These are phyloP conservation scores for Exophiala xenobiotica DNA, from an alignment of 2,329 filamentous ascomycete genomes.

Conservation along the genomic window DNA sequence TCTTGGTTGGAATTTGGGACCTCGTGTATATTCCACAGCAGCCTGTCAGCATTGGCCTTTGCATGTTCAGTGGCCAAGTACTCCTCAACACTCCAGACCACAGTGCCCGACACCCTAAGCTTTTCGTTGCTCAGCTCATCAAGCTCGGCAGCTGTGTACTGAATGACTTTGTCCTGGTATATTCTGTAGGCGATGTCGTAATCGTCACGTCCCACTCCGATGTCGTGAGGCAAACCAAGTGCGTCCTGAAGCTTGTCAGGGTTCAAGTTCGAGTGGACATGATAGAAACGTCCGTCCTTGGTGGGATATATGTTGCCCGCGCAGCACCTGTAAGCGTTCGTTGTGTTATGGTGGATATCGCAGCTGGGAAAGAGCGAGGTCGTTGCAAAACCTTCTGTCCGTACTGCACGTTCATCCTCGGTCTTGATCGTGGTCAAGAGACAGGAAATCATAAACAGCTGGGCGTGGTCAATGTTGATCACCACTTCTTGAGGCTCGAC, in stretches of 20 bases:
- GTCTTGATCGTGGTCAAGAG: conserved; percentile 37
- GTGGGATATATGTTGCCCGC: conserved; percentile 51
- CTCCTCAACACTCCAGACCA: conserved; percentile 40
- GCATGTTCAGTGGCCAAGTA: conserved; percentile 42
- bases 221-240: background rate
- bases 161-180: conserved; percentile 35
- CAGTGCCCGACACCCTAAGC: conserved; percentile 42
- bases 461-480: conserved; percentile 50
- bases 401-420: too few species aligned
- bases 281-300: conserved; percentile 47
- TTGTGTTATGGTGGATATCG: too few species aligned
- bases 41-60: conserved; percentile 42
- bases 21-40: conserved; percentile 41
- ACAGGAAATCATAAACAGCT: conserved; percentile 45
- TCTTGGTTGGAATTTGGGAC: background rate
- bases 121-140: conserved; percentile 37
- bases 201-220: background rate
- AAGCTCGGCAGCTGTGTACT: conserved; percentile 37
- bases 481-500: conserved; percentile 40
- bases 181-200: background rate
- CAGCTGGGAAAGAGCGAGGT: too few species aligned
- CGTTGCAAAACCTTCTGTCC: too few species aligned
- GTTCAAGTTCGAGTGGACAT: conserved; percentile 37
- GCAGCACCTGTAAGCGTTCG: too few species aligned
- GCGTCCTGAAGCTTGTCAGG: background rate